phyloP scores from a whole-genome alignment of 2,329 filamentous ascomycete species.

The Aureobasidium namibiae region DNA sequence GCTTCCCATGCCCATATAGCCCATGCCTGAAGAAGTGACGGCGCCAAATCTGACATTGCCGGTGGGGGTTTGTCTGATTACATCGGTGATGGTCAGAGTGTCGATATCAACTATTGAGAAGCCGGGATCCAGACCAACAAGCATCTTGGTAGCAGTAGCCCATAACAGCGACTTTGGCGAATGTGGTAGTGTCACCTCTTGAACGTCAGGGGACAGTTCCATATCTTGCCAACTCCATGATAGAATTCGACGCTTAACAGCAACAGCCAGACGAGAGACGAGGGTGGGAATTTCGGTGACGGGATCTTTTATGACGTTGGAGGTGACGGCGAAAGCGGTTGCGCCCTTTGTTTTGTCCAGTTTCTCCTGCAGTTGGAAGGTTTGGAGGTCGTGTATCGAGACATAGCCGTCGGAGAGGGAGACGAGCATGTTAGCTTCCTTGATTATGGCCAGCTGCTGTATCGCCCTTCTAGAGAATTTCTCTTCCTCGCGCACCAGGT shows the following conservation, averaged over 20 bases:
- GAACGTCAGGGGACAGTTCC: slow-evolving; percentile 66
- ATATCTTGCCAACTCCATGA: slow-evolving; percentile 96
- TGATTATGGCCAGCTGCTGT: slow-evolving; percentile 90
- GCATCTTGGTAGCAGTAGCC: slow-evolving; percentile 76
- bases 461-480: slow-evolving; percentile 86
- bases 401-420: slow-evolving; percentile 86
- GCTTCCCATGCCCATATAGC: slow-evolving; percentile 89
- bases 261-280: slow-evolving; percentile 82
- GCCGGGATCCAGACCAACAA: slow-evolving; percentile 84
- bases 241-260: slow-evolving; percentile 81
- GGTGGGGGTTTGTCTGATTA: slow-evolving; percentile 67
- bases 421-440: slow-evolving; percentile 85
- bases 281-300: slow-evolving; percentile 85
- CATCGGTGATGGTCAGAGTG: slow-evolving; percentile 64
- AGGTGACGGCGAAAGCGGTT: slow-evolving; percentile 83
- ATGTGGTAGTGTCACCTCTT: slow-evolving; percentile 72
- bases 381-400: slow-evolving; percentile 81
- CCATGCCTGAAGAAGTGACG: slow-evolving; percentile 79
- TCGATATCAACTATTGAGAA: slow-evolving; percentile 85
- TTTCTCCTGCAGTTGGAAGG: slow-evolving; percentile 72
- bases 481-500: slow-evolving; percentile 83
- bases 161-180: slow-evolving; percentile 84
- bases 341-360: slow-evolving; percentile 80
- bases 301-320: slow-evolving; percentile 86
- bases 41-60: slow-evolving; percentile 67